A percentile compares a stretch with the other conserved stretches of the same genome.
phyloP scores from a whole-genome alignment of 2,329 filamentous ascomycete species.

The Sporothrix mexicana region DNA sequence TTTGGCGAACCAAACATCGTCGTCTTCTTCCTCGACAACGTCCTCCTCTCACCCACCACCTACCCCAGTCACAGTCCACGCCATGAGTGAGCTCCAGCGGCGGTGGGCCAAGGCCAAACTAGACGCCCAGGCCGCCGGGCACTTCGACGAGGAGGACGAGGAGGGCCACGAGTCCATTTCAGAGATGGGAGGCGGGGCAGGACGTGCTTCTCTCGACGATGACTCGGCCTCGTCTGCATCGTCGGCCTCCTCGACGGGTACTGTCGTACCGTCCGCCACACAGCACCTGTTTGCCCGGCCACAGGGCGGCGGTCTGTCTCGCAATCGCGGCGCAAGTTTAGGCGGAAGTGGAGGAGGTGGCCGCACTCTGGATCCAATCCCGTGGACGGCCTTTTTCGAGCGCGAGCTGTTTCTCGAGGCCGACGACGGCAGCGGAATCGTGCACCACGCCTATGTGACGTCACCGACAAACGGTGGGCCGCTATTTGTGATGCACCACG shows the following conservation, averaged over 20 bases:
- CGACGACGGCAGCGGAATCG: constrained; percentile 54
- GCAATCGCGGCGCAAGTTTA: constrained; percentile 35
- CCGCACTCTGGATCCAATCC: constrained; percentile 67
- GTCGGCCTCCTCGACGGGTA: constrained; percentile 91
- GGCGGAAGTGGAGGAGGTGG: not conserved
- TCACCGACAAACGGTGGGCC: constrained; percentile 77
- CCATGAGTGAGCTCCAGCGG: constrained; percentile 46
- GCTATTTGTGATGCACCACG: constrained; percentile 92
- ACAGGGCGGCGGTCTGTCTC: constrained; percentile 49
- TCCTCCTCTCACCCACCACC: not conserved
- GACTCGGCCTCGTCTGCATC: constrained; percentile 72
- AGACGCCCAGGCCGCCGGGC: constrained; percentile 32
- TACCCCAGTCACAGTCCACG: constrained; percentile 28
- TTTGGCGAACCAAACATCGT: not conserved
- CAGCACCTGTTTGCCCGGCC: constrained; percentile 75
- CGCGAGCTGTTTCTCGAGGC: constrained; percentile 78
- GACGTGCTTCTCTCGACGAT: constrained; percentile 56
- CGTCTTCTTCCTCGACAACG: not conserved
- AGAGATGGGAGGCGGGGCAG: constrained; percentile 43
- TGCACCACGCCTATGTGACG: constrained; percentile 86
- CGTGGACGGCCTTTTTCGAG: constrained; percentile 91
- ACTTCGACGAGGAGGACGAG: constrained; percentile 59
- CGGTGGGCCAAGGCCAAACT: constrained; percentile 44
- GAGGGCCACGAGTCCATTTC: constrained; percentile 48
- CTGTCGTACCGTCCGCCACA: constrained; percentile 79